Percentiles rank a stretch among this genome's conserved stretches.
These are phyloP conservation scores for Zymoseptoria ardabiliae DNA, from an alignment of 2,329 filamentous ascomycete species.

Conservation along the genomic window DNA sequence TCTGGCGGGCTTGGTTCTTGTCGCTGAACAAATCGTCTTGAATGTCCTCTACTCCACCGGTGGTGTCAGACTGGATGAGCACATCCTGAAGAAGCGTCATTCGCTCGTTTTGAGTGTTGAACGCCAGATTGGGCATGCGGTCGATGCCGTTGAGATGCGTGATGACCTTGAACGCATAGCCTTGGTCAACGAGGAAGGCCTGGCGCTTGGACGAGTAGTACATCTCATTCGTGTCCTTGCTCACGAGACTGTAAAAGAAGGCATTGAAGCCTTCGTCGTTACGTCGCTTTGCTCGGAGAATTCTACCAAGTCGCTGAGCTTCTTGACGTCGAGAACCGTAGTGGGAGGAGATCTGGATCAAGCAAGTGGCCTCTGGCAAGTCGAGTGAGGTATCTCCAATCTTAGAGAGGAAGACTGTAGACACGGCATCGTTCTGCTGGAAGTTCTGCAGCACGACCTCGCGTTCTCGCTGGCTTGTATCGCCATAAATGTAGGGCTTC, in stretches of 20 bases:
- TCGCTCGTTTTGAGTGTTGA: conserved; percentile 69
- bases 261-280: conserved; percentile 99
- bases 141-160: conserved; percentile 91
- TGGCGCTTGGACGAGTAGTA: conserved; percentile 94
- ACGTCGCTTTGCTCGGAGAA: conserved; percentile 85
- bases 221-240: conserved; percentile 97
- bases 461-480: conserved; percentile 77
- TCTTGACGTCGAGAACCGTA: conserved; percentile 96
- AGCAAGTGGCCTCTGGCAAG: conserved; percentile 87
- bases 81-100: conserved; percentile 84
- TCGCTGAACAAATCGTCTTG: conserved; percentile 60
- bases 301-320: conserved; percentile 85
- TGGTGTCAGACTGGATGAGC: conserved; percentile 75
- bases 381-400: conserved; percentile 98
- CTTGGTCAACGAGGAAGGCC: conserved; percentile 94
- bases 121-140: conserved; percentile 70
- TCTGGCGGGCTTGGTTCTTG: conserved; percentile 37
- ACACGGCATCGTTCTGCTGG: conserved; percentile 81
- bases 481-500: conserved; percentile 88
- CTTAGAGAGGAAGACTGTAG: conserved; percentile 92
- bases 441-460: conserved; percentile 87
- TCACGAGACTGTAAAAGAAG: conserved; percentile 96
- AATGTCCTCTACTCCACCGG: conserved; percentile 62
- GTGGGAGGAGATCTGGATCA: conserved; percentile 96
- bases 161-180: conserved; percentile 98